Conservation (phyloP, 306 rosid species). For the Ormosia emarginata region DNA sequence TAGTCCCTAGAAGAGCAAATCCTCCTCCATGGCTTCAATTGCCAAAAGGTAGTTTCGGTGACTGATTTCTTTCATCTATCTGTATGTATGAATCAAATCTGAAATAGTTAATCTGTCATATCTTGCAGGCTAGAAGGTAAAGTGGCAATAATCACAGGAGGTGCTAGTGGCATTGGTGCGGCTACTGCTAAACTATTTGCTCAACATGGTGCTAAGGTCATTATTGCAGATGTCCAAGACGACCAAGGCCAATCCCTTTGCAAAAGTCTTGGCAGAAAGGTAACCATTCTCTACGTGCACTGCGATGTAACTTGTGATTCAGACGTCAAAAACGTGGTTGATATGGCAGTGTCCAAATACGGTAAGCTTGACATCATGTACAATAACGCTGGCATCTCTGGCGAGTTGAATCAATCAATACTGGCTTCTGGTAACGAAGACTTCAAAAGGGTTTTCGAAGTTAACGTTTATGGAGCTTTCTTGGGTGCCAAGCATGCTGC, state of each 20-base stretch:
- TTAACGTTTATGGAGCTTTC: slow-evolving; percentile 62
- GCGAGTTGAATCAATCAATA: slow-evolving; percentile 2
- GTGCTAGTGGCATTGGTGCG: slow-evolving; percentile 73
- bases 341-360: slow-evolving; percentile 37
- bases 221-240: slow-evolving; percentile 72
- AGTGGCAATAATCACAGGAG: slow-evolving; percentile 79
- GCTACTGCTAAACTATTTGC: slow-evolving; percentile 53
- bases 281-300: slow-evolving; percentile 31
- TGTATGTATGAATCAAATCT: neutral
- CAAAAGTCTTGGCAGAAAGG: slow-evolving; percentile 19
- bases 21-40: slow-evolving; percentile 18
- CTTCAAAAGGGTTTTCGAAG: slow-evolving; percentile 55
- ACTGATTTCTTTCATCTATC: neutral
- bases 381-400: slow-evolving; percentile 63
- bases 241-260: slow-evolving; percentile 48
- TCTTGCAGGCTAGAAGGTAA: slow-evolving; percentile 56
- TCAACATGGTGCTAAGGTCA: slow-evolving; percentile 59
- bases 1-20: neutral
- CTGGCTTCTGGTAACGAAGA: neutral
- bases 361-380: slow-evolving; percentile 71
- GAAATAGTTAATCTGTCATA: neutral
- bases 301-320: slow-evolving; percentile 60
- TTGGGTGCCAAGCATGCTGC: slow-evolving; percentile 72
- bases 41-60: slow-evolving; percentile 17
- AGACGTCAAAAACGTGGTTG: slow-evolving; percentile 48